Conservation (phyloP, 768 basidiomycete species). For the Tylopilus sp. region DNA sequence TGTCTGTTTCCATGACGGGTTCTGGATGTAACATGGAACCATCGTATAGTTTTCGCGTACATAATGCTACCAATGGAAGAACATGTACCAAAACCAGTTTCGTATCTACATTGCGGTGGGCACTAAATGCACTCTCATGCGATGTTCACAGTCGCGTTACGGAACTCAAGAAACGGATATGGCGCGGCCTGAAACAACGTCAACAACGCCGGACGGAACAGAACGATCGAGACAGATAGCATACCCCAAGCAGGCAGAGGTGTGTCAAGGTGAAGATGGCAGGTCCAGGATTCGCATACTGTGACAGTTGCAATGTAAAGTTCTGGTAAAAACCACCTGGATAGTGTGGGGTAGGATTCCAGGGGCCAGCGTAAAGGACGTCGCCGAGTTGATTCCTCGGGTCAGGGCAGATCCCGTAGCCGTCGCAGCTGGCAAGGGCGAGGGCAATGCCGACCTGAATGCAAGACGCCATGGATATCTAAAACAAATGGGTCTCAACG, state of each 20-base stretch:
- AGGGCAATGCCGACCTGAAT: constrained; percentile 32
- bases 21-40: too few relatives aligned
- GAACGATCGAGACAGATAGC: not conserved
- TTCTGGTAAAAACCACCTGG: constrained; percentile 27
- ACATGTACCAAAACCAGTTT: too few relatives aligned
- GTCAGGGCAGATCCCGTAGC: constrained; percentile 19
- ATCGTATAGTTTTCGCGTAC: too few relatives aligned
- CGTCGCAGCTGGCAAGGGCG: constrained; percentile 16
- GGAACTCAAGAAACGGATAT: not conserved
- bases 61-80: too few relatives aligned
- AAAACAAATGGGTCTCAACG: not conserved
- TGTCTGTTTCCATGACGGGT: too few relatives aligned
- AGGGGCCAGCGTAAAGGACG: constrained; percentile 30
- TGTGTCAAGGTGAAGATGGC: constrained; percentile 31
- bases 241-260: constrained; percentile 28
- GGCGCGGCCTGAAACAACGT: not conserved
- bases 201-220: not conserved
- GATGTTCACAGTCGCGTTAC: not conserved
- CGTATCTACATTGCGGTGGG: too few relatives aligned
- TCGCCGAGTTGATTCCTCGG: constrained; percentile 19
- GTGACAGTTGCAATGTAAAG: constrained; percentile 19
- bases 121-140: not conserved
- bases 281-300: constrained; percentile 10
- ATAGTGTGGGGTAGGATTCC: constrained; percentile 18
- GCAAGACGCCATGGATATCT: constrained; percentile 19